Conservation (phyloP, 768 basidiomycete species). For the Suillus americanus region DNA sequence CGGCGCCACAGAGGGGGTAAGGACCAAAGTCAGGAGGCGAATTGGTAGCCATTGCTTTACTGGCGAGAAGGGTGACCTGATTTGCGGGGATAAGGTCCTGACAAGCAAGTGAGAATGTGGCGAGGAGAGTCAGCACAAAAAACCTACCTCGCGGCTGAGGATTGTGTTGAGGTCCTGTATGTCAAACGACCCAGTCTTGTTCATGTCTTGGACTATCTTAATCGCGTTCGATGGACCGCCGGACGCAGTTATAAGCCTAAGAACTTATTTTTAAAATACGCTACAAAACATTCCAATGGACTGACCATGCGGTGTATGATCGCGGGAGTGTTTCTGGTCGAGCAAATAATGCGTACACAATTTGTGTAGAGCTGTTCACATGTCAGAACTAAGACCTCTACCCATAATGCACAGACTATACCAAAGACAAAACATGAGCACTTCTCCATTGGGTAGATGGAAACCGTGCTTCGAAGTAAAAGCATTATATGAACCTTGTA, state of each 20-base stretch:
- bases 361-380: constrained; percentile 70
- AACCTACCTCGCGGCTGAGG: constrained; percentile 45
- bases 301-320: constrained; percentile 74
- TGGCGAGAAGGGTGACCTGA: constrained; percentile 42
- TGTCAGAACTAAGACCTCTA: not conserved
- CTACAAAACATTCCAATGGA: not conserved
- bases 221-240: constrained; percentile 61
- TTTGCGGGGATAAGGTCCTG: constrained; percentile 59
- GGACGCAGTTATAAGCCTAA: constrained; percentile 71
- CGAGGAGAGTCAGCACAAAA: not conserved
- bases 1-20: constrained; percentile 65
- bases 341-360: constrained; percentile 75
- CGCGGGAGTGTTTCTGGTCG: constrained; percentile 83
- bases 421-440: constrained; percentile 78
- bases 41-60: constrained; percentile 37
- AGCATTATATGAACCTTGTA: constrained; percentile 88
- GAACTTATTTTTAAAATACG: not conserved
- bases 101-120: constrained; percentile 9
- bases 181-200: constrained; percentile 57
- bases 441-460: constrained; percentile 77
- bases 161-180: constrained; percentile 56
- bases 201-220: constrained; percentile 58
- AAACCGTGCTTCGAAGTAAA: constrained; percentile 68
- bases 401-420: constrained; percentile 26
- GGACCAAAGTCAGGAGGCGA: constrained; percentile 44